These are phyloP conservation scores for Ceratocystis lukuohia DNA, from an alignment of 2,329 filamentous ascomycete genomes.

Conservation along the genomic window DNA sequence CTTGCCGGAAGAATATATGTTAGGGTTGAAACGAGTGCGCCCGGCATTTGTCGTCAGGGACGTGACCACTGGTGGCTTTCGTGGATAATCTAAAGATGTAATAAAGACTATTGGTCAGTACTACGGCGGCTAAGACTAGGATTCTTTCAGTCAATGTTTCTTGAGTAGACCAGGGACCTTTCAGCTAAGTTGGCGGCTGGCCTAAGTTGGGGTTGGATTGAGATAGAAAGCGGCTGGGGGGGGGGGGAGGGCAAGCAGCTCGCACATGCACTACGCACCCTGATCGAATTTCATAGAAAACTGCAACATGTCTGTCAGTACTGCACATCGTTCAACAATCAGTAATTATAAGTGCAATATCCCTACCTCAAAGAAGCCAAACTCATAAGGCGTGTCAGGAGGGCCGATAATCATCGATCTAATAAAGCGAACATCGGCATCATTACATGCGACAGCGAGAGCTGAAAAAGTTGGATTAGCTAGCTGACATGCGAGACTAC, in stretches of 20 bases:
- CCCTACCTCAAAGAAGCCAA: constrained; percentile 83
- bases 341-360: no score
- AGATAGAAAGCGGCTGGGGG: not conserved
- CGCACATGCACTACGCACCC: constrained; percentile 35
- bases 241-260: not conserved
- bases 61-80: constrained; percentile 46
- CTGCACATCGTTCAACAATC: not conserved
- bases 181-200: not conserved
- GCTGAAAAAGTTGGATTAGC: constrained; percentile 35
- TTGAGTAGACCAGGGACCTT: not conserved
- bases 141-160: not conserved
- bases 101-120: not conserved
- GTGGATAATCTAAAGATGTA: constrained; percentile 60
- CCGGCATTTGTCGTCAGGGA: constrained; percentile 81
- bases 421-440: constrained; percentile 78
- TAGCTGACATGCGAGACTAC: not conserved
- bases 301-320: constrained; percentile 30
- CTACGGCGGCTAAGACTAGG: no score
- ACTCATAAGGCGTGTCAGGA: constrained; percentile 90
- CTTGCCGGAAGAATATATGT: constrained; percentile 83
- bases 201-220: not conserved
- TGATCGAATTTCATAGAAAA: constrained; percentile 65
- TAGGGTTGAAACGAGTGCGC: constrained; percentile 83
- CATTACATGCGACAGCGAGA: constrained; percentile 73
- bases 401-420: constrained; percentile 82